Base-by-base conservation (phyloP, 768 basidiomycete species). In the Daedaleopsis sinensis region DNA sequence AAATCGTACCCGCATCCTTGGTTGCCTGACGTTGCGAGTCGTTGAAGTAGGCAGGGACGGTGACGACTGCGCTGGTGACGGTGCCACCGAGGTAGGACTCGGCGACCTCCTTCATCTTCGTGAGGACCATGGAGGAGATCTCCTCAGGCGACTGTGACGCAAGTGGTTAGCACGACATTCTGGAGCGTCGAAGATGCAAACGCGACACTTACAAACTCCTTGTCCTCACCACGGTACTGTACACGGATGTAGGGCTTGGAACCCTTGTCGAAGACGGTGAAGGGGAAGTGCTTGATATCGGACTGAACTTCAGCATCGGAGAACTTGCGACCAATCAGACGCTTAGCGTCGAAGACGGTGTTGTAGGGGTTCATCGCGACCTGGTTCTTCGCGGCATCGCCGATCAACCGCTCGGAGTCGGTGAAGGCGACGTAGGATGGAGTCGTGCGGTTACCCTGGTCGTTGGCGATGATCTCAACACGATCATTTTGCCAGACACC, bases 401-500 rank as follows among this genome's bases (percentile, higher is more conserved):
- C 96, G 74, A 98, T 98, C 68, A 98, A 85, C 81, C 96, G 95
- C 84, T 98, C 96, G 64, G 81, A 89, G 71, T 93, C 92, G 65
- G 93, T 91, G 83, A 96, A 96, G 53, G 95, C 88, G 77, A 97
- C 95, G 76, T 96, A 96, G 9, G 95, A 96, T 16, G 95, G 94
- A 8, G 94, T 96, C 10, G 95, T 96, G 59, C 94, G 90, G 81
- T 96, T 93, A 74, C 92, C 91, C 82, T 93, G 92, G 78, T 94
- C 91, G 72, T 94, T 94, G 79, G 91, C 91, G 74, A 98, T 98
- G 82, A 97, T 97, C 80, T 97, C 96, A 67, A 97, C 96, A 74
- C 96, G 93, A 82, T 98, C 96, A 72, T 97, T 95, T 84, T 96
- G 93, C 95, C 96, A 98, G 65, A 98, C 96, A 84, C 93, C 96